Base-by-base conservation (phyloP, 345 rosid species). In the Gossypium ekmanianum region DNA sequence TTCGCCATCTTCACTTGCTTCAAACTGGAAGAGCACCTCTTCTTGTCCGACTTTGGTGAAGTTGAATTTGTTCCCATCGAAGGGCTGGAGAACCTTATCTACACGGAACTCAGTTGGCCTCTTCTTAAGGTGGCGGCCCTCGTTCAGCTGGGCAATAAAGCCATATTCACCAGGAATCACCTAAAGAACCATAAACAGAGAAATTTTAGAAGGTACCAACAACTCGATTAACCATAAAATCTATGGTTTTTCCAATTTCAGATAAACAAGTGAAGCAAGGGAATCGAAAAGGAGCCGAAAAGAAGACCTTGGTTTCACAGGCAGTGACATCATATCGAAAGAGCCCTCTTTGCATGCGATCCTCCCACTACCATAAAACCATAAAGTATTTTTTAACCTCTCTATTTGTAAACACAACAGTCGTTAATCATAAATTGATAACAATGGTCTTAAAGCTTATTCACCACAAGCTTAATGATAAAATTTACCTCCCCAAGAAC, bases 251-350 rank as follows among this genome's bases (percentile, higher is more conserved):
- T 27, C 10, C 29, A 57, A 41, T 16, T 61, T 61, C 68, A 48
- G 11, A 41, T 48, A 73, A 73, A 26, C 61, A 59, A 48, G 45
- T 5, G 61, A 43, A 73, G 57, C 39, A 58, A 72, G 22, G 73
- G 43, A 51, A 69, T 69, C 9, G 9, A 11, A 27, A 66, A 72
- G 39, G 5, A 18, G 29, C 29, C 22, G 45, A 3, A 26, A 24
- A 55, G 69, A 62, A 57, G 34, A 90, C 99, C 96, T 93, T 95
- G 81, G 98, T 91, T 83, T 93, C 91, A 26, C 98, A 91, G 72
- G 97, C 87, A 24, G 98, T 91, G 58, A 95, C 98, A 80, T 93
- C 99, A 10, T 95, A 95, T 67, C 94, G 99, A 82, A 95, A 95
- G 43, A 93, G 93, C 2, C 98, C 98, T 82, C 88, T 89, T 80